A percentile compares a stretch with the other conserved stretches of the same genome.
Conservation (phyloP, 2,329 filamentous ascomycete genomes). For the Ophiosphaerella korrae region DNA sequence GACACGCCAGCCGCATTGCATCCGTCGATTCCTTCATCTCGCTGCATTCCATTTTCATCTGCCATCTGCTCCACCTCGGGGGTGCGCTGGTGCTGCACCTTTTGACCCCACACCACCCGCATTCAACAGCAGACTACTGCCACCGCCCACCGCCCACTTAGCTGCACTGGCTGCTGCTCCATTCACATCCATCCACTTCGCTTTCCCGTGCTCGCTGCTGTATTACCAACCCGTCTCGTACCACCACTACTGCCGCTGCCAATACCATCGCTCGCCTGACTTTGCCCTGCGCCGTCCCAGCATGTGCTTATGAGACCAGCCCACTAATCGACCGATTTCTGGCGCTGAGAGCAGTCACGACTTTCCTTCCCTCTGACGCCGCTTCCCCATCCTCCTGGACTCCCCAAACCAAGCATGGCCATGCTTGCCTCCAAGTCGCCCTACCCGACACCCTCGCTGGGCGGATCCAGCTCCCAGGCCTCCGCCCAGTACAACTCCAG, state of each 20-base stretch:
- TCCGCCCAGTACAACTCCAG: slow-evolving; percentile 43
- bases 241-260: slow-evolving; percentile 8
- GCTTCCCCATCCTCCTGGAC: slow-evolving; percentile 1
- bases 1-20: background rate
- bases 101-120: slow-evolving; percentile 5
- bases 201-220: slow-evolving; percentile 5
- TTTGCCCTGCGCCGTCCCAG: background rate
- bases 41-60: background rate
- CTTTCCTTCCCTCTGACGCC: background rate
- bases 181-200: background rate
- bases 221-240: slow-evolving; percentile 13
- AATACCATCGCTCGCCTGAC: slow-evolving; percentile 4
- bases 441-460: slow-evolving; percentile 63
- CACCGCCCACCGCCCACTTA: background rate
- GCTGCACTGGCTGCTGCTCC: no score
- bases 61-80: background rate
- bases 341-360: background rate
- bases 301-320: slow-evolving; percentile 3
- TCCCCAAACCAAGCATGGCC: slow-evolving; percentile 60
- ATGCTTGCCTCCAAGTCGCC: slow-evolving; percentile 79
- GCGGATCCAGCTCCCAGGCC: slow-evolving; percentile 35
- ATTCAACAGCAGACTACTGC: background rate
- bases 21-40: background rate
- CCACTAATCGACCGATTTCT: background rate
- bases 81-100: slow-evolving; percentile 9